phyloP scores from a whole-genome alignment of 768 basidiomycete species.

The Xerocomellus amylosporus region DNA sequence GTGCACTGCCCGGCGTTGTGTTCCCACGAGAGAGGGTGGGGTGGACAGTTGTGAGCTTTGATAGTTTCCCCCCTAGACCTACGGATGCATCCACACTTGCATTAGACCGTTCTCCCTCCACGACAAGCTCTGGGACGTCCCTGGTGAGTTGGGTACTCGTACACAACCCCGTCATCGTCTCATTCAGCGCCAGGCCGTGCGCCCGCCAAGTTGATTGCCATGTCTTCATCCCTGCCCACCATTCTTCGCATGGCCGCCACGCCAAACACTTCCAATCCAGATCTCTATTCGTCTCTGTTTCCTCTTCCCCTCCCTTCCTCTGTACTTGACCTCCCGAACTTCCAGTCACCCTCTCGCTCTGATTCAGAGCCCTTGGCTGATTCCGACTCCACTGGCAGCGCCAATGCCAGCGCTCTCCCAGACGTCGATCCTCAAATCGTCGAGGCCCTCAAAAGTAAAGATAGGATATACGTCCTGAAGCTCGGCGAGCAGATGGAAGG shows the following conservation, averaged over 20 bases:
- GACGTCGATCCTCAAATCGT: conserved; percentile 79
- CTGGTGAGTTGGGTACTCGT: background rate
- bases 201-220: conserved; percentile 8
- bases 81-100: conserved; percentile 27
- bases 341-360: conserved; percentile 19
- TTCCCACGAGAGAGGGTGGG: conserved; percentile 25
- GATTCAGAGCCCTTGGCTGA: conserved; percentile 31
- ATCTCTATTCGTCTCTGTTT: conserved; percentile 9
- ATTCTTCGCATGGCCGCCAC: conserved; percentile 13
- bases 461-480: conserved; percentile 83
- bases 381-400: conserved; percentile 25
- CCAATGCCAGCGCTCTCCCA: conserved; percentile 20
- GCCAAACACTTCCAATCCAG: conserved; percentile 10
- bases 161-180: conserved; percentile 1
- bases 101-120: conserved; percentile 18
- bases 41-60: background rate
- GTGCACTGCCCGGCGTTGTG: conserved; percentile 7
- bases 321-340: conserved; percentile 7
- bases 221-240: conserved; percentile 11
- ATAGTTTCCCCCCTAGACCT: conserved; percentile 31
- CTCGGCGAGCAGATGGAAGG: conserved; percentile 84
- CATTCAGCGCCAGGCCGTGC: conserved; percentile 5
- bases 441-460: conserved; percentile 85
- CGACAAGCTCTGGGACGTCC: conserved; percentile 6
- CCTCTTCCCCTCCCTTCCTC: conserved; percentile 11